Evolutionary conservation across 108 stramenopile genomes (phyloP), one percentile per base, ranked within the genome.

Genomic region (Pseudonitzschia pungens): DNA sequence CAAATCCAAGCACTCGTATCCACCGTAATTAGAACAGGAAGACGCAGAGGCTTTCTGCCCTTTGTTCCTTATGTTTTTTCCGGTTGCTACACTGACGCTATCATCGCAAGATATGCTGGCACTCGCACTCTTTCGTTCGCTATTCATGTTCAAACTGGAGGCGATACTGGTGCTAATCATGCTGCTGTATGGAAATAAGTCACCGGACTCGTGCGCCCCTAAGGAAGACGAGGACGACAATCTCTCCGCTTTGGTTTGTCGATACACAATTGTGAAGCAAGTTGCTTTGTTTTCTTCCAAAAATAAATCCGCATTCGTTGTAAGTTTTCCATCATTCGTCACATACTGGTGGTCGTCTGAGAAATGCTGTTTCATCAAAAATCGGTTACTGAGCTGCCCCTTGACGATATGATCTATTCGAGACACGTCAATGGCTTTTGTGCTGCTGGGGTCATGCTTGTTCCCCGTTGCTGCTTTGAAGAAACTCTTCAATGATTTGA

Each of bases 351-450:
- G 60, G 29, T 62, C 60, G 29, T 62, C 60, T 9, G 32, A 31
- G 36, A 10, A 16, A n/a, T 62, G 60, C 14, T 62, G 11, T 40
- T 62, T 14, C 60, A 62, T 33, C 36, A 68, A 54, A 62, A 94
- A 94, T 14, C 89, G 78, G 59, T 82, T 81, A 6, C 88, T 89
- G 21, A 86, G 73, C 60, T 84, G 86, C 22, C 92, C 92, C 51
- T 83, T 54, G 29, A 83, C 76, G 58, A 91, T 80, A 33, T 84
- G 79, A 74, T 90, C 87, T 41, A 94, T 82, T 40, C 69, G 64
- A 52, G 82, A 78, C 26, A 93, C 67, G 70, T 86, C 88, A 67
- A 92, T 80, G 36, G 70, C 72, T 55, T 83, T 86, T 27, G 77
- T 65, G 16, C 69, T 59, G 22, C 31, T 54, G 28, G 73, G 60